Evolutionary conservation across 2,329 filamentous ascomycete genomes (phyloP).

Genomic region (Hypoxylon sp.): DNA sequence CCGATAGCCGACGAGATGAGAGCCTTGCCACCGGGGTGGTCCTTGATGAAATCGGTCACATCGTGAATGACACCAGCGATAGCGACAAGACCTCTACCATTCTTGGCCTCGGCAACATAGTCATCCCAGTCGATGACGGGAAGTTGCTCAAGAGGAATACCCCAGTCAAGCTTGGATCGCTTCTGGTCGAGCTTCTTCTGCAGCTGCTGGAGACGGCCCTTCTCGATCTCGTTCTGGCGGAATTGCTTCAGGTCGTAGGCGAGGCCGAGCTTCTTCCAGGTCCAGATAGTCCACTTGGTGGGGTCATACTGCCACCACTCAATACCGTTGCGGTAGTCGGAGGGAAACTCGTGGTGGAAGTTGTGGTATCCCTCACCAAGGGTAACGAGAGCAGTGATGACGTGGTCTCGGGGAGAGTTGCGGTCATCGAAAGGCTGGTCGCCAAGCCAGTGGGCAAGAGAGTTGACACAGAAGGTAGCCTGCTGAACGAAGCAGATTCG

Average conservation of each 20-base stretch:
- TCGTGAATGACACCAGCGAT: constrained; percentile 77
- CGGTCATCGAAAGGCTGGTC: constrained; percentile 80
- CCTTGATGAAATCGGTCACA: constrained; percentile 75
- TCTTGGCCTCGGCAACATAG: constrained; percentile 73
- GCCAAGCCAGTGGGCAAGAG: constrained; percentile 67
- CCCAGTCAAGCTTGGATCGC: constrained; percentile 75
- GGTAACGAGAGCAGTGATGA: constrained; percentile 76
- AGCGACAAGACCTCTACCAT: constrained; percentile 73
- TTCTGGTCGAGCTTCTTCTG: constrained; percentile 79
- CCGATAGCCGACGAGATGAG: constrained; percentile 75
- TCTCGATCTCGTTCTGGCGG: constrained; percentile 77
- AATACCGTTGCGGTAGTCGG: constrained; percentile 79
- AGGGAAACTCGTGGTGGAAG: constrained; percentile 81
- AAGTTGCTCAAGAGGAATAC: constrained; percentile 70
- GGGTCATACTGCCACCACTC: constrained; percentile 80
- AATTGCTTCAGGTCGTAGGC: constrained; percentile 79
- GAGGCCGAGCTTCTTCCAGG: constrained; percentile 76
- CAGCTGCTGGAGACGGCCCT: constrained; percentile 75
- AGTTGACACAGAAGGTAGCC: constrained; percentile 69
- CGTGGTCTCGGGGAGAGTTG: constrained; percentile 78
- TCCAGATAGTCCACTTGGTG: constrained; percentile 80
- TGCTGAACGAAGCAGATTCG: constrained; percentile 68
- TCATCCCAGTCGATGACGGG: constrained; percentile 68
- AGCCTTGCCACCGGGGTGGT: constrained; percentile 77
- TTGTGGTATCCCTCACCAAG: constrained; percentile 81